A percentile compares a stretch with the other conserved stretches of the same genome.
Conservation (phyloP, 768 basidiomycete species). For the Boletellus emodensis region DNA sequence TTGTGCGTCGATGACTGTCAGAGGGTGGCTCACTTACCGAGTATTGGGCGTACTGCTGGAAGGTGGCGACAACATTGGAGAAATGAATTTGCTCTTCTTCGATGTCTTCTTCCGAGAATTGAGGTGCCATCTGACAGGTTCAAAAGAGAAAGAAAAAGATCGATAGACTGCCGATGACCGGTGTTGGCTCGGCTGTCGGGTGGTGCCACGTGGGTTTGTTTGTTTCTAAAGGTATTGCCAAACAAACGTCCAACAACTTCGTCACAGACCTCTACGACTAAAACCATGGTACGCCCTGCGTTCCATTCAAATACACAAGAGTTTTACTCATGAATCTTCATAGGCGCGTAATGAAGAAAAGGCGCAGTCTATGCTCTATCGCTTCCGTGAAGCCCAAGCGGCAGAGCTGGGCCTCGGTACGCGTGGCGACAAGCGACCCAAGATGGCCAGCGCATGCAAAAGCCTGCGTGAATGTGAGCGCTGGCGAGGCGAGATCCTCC, state of each 20-base stretch:
- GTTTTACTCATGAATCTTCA: not conserved
- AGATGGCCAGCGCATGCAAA: conserved; percentile 90
- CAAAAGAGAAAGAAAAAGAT: not conserved
- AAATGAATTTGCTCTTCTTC: conserved; percentile 70
- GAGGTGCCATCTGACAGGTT: conserved; percentile 19
- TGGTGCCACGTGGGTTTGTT: conserved; percentile 21
- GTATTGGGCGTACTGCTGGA: conserved; percentile 70
- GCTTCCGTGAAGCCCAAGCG: conserved; percentile 95
- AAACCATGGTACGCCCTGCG: conserved; percentile 14
- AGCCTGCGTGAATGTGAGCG: conserved; percentile 90
- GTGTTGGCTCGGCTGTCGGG: not conserved
- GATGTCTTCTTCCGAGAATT: conserved; percentile 32
- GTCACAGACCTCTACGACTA: not conserved
- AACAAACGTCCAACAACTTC: conserved; percentile 14
- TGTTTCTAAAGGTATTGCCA: conserved; percentile 25
- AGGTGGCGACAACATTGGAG: conserved; percentile 68
- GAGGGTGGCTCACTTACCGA: conserved; percentile 36
- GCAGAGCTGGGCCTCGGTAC: conserved; percentile 91
- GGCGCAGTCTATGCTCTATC: conserved; percentile 91
- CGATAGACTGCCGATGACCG: not conserved
- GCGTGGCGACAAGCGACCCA: conserved; percentile 78
- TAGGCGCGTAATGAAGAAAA: conserved; percentile 99
- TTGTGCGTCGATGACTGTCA: not conserved
- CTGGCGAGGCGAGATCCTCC: conserved; percentile 92
- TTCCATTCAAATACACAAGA: too few relatives aligned